phyloP scores from a whole-genome alignment of 1,284 basidiomycete species.

The Paramarasmius palmivorus region DNA sequence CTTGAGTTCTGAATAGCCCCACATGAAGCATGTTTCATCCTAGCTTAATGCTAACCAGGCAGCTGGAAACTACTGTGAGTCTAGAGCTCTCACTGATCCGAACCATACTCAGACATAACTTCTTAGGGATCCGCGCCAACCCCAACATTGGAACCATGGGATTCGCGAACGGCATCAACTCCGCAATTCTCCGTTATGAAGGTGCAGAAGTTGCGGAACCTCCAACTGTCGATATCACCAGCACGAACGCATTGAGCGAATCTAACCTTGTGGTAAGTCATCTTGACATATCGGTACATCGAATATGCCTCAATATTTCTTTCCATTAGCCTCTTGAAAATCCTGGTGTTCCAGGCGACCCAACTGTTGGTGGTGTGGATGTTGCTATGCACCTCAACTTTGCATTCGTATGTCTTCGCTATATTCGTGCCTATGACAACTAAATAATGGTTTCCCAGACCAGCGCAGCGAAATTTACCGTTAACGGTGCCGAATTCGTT shows the following conservation, averaged over 20 bases:
- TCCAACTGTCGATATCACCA: constrained; percentile 11
- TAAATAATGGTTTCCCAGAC: too few relatives aligned
- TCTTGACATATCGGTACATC: constrained; percentile 25
- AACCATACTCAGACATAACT: too few relatives aligned
- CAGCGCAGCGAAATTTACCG: constrained; percentile 6
- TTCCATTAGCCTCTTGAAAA: constrained; percentile 30
- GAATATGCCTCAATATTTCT: too few relatives aligned
- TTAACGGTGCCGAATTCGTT: constrained; percentile 9
- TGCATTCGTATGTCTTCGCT: constrained; percentile 1
- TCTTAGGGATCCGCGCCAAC: constrained; percentile 29
- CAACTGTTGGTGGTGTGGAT: constrained; percentile 31
- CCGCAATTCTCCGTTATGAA: constrained; percentile 44
- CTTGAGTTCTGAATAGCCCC: too few relatives aligned
- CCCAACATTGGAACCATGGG: constrained; percentile 19
- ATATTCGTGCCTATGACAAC: too few relatives aligned
- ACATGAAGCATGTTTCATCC: too few relatives aligned
- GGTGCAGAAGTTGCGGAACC: constrained; percentile 39
- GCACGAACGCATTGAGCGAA: constrained; percentile 17
- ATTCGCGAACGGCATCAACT: constrained; percentile 31
- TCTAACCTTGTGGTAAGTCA: constrained; percentile 12
- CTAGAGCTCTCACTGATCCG: not conserved
- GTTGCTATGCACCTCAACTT: constrained; percentile 14
- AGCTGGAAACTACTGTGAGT: constrained; percentile 33
- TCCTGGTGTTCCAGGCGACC: constrained; percentile 30
- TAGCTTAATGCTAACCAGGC: constrained; percentile 32